Percentiles rank a stretch among this genome's conserved stretches.
These are phyloP conservation scores for Chrysanthemum seticuspe DNA, from an alignment of 129 eudicot genomes.

Conservation along the genomic window DNA sequence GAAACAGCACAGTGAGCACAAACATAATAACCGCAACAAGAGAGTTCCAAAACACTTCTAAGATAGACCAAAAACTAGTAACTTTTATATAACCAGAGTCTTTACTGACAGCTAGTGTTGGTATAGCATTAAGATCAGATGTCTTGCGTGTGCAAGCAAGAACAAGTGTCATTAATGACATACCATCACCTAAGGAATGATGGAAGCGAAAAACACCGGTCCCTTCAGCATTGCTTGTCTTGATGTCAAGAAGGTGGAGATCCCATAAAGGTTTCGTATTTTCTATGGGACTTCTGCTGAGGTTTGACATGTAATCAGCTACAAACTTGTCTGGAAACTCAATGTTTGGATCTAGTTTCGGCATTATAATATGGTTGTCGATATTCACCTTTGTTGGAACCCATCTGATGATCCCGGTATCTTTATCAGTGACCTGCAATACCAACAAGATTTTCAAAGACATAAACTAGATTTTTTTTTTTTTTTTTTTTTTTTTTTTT, in stretches of 20 bases:
- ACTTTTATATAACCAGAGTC: slow-evolving; percentile 28
- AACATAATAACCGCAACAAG: slow-evolving; percentile 32
- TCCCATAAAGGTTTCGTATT: slow-evolving; percentile 50
- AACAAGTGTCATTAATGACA: slow-evolving; percentile 44
- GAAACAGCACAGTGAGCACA: slow-evolving; percentile 38
- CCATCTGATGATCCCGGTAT: slow-evolving; percentile 35
- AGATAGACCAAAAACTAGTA: slow-evolving; percentile 27
- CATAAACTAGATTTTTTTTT: no score
- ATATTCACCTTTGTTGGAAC: slow-evolving; percentile 44
- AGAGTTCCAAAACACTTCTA: slow-evolving; percentile 42
- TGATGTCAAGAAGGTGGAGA: slow-evolving; percentile 44
- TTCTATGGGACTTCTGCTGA: slow-evolving; percentile 41
- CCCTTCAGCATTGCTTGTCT: slow-evolving; percentile 32
- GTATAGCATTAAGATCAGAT: slow-evolving; percentile 33
- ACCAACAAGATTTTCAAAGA: not conserved
- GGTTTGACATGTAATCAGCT: slow-evolving; percentile 45
- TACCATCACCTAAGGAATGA: slow-evolving; percentile 52
- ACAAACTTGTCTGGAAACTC: slow-evolving; percentile 43
- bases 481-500: not conserved
- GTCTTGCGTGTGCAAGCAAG: slow-evolving; percentile 44
- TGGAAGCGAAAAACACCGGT: slow-evolving; percentile 44
- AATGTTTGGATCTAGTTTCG: slow-evolving; percentile 36
- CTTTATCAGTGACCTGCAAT: slow-evolving; percentile 38
- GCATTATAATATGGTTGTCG: slow-evolving; percentile 51
- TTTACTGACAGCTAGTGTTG: slow-evolving; percentile 30